Evolutionary conservation across 2,329 filamentous ascomycete genomes (phyloP).

Genomic region (Microsporum audouinii): DNA sequence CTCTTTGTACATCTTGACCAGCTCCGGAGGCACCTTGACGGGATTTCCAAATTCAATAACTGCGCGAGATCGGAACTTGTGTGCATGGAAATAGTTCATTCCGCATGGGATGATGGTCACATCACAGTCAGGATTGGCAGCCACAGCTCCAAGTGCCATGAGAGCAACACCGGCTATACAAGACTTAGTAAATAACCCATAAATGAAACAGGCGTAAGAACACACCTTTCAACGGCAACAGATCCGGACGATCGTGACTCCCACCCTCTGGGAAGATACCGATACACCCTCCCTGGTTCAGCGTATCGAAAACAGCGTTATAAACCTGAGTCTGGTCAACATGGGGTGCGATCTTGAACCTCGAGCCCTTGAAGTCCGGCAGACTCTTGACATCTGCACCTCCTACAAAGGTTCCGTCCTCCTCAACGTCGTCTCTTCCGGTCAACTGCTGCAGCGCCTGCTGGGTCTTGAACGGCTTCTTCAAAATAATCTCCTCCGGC

Average conservation of each 20-base stretch:
- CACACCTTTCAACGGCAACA: constrained; percentile 70
- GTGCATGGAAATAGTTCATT: constrained; percentile 99
- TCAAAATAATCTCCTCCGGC: constrained; percentile 69
- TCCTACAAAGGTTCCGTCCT: constrained; percentile 51
- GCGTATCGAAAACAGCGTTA: constrained; percentile 75
- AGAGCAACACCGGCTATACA: constrained; percentile 75
- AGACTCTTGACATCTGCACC: constrained; percentile 43
- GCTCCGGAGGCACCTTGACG: constrained; percentile 68
- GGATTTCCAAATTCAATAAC: constrained; percentile 91
- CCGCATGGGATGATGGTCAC: constrained; percentile 92
- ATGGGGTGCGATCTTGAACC: constrained; percentile 80
- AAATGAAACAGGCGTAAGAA: neutral
- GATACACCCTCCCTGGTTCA: constrained; percentile 74
- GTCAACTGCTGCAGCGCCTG: constrained; percentile 71
- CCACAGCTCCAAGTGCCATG: constrained; percentile 87
- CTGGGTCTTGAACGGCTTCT: constrained; percentile 72
- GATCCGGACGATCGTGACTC: constrained; percentile 84
- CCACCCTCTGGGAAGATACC: constrained; percentile 96
- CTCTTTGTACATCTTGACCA: constrained; percentile 74
- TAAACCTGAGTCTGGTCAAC: constrained; percentile 92
- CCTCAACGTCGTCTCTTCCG: constrained; percentile 60
- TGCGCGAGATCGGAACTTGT: constrained; percentile 93
- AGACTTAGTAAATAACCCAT: constrained; percentile 5
- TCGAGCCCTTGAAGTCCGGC: constrained; percentile 58
- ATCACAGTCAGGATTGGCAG: constrained; percentile 72